Percentiles rank a stretch among this genome's conserved stretches.
Evolutionary conservation across 1,284 basidiomycete genomes (phyloP).

Genomic region (Termitomyces sp.): DNA sequence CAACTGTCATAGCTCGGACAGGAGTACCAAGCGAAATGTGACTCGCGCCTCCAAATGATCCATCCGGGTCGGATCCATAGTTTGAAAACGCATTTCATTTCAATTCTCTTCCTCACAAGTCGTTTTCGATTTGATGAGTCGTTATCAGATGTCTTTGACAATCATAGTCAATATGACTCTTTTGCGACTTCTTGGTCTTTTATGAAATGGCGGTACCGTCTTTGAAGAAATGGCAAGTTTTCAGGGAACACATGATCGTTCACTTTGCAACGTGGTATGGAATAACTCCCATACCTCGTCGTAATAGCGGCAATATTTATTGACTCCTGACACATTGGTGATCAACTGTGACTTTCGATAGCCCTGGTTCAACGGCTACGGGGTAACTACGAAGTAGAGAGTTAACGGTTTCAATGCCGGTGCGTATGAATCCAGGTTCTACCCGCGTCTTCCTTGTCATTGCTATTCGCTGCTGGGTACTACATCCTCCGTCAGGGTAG

Average conservation of each 20-base stretch:
- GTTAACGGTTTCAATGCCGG: too few species aligned
- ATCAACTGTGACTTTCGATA: background rate
- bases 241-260: background rate
- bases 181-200: background rate
- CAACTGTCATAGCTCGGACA: background rate
- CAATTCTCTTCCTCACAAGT: background rate
- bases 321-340: constrained; percentile 1
- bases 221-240: background rate
- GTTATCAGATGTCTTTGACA: background rate
- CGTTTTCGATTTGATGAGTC: background rate
- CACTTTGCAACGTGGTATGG: background rate
- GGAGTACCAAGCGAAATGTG: background rate
- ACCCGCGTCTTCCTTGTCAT: too few species aligned
- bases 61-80: constrained; percentile 2
- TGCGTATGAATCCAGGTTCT: too few species aligned
- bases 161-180: background rate
- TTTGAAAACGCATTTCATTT: background rate
- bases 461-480: too few species aligned
- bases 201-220: background rate
- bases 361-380: too few species aligned
- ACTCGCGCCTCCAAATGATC: constrained; percentile 1
- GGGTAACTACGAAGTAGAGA: too few species aligned
- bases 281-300: background rate
- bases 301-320: constrained; percentile 2
- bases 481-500: background rate